Base-by-base conservation (phyloP, 106 monocot species). In the Dioscorea alata region DNA sequence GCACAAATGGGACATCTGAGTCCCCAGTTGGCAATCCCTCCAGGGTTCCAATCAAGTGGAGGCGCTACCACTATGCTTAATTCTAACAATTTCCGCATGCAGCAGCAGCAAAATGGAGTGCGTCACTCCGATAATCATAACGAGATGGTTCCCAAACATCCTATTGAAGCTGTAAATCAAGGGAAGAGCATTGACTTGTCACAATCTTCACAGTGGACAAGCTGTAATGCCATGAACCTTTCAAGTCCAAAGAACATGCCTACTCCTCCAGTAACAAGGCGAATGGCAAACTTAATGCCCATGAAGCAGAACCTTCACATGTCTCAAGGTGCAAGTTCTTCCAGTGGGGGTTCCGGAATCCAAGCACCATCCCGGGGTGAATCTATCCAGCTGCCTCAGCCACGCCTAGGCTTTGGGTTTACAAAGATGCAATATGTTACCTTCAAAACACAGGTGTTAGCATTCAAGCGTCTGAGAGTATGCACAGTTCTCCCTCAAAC, bases 381-480 rank as follows among this genome's bases (percentile, higher is more conserved):
- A 49, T 22, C 64, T 48, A 23, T 25, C 32, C 80, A 80, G 56
- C 49, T 60, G 33, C 72, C 66, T 53, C 66, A 82, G 15, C 80
- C 76, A 68, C 66, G 12, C n/a, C 50, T 0, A 8, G 42, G 42
- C 42, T 42, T 75, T 77, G 90, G 90, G 19, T 99, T 99, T 75
- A 93, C 93, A 5, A 85, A 93, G 71, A 80, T 85, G 28, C 99
- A 99, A 63, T 80, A 90, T 77, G 77, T 83, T 79, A 87, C 93
- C 73, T 85, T 93, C 6, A 99, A 99, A 83, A 93, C 93, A 73
- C 99, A 99, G 65, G 90, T 99, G 71, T 80, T 93, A 67, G 99
- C 99, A 60, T 99, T 99, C 74, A 80, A 90, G 66, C 81, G 93
- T 70, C 32, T 93, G 48, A 99, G 85, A 87, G 93, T 99, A 86